These are phyloP conservation scores for Sphaerostilbella broomeana DNA, from an alignment of 2,329 filamentous ascomycete genomes.

Conservation along the genomic window DNA sequence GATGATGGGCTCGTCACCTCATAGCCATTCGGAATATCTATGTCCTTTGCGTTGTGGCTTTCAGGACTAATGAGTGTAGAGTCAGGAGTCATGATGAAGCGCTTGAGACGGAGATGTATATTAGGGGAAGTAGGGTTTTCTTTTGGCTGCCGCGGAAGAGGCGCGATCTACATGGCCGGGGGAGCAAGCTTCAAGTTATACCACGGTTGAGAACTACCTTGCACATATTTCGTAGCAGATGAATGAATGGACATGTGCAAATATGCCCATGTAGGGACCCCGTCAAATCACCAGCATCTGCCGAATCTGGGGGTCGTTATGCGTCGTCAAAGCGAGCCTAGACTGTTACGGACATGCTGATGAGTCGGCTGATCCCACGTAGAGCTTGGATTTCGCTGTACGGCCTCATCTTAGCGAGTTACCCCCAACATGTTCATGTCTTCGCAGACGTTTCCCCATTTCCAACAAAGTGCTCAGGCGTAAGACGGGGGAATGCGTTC, in stretches of 20 bases:
- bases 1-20: constrained; percentile 1
- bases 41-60: not conserved
- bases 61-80: too few relatives aligned
- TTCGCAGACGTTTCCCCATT: constrained; percentile 8
- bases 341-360: not conserved
- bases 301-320: too few relatives aligned
- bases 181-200: not conserved
- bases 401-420: not conserved
- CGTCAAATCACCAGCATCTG: not conserved
- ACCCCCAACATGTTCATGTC: not conserved
- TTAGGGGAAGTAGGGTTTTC: too few relatives aligned
- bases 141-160: not conserved
- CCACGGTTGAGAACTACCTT: not conserved
- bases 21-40: not conserved
- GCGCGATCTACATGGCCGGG: not conserved
- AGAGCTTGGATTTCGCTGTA: not conserved
- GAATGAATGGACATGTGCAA: not conserved
- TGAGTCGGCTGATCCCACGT: not conserved
- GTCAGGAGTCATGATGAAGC: not conserved
- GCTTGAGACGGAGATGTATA: too few relatives aligned
- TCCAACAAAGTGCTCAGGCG: not conserved
- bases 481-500: constrained; percentile 12
- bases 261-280: not conserved
- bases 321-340: not conserved
- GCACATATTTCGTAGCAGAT: too few relatives aligned